Evolutionary conservation across 192 early-diverging fungal genomes (phyloP).

Genomic region (Chytriomyces sp.): DNA sequence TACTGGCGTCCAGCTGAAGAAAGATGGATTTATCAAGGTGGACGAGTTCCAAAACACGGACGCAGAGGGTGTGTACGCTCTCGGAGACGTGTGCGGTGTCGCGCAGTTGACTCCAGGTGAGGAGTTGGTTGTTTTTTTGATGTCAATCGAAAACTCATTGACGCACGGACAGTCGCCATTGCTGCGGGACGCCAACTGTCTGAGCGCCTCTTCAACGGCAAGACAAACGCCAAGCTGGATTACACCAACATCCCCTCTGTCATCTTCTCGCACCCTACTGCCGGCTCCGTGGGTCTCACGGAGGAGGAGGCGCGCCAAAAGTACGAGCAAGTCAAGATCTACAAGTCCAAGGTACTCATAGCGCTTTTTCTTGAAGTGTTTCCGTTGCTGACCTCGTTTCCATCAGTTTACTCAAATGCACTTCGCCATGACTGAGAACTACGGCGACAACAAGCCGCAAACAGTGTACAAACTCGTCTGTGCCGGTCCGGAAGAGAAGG

Average conservation of each 20-base stretch:
- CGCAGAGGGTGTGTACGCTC: constrained; percentile 72
- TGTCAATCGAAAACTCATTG: constrained; percentile 11
- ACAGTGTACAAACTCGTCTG: constrained; percentile 93
- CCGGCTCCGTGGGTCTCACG: constrained; percentile 85
- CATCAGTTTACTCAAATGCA: constrained; percentile 91
- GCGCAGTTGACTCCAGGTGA: constrained; percentile 88
- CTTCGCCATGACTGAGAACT: constrained; percentile 48
- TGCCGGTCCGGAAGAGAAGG: constrained; percentile 86
- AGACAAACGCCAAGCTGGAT: constrained; percentile 77
- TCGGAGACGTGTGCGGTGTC: constrained; percentile 93
- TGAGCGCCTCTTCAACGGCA: constrained; percentile 88
- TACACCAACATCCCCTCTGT: constrained; percentile 95
- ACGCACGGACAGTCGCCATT: constrained; percentile 80
- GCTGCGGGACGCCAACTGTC: constrained; percentile 88
- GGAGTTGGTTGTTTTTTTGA: background rate
- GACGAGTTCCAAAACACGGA: constrained; percentile 89
- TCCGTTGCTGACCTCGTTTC: background rate
- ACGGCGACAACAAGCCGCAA: constrained; percentile 79
- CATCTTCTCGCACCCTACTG: constrained; percentile 90
- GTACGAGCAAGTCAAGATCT: constrained; percentile 83
- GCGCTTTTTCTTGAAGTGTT: background rate
- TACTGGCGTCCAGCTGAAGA: constrained; percentile 63
- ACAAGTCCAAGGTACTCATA: constrained; percentile 60
- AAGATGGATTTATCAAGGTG: constrained; percentile 72
- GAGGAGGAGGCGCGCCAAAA: constrained; percentile 76